These are phyloP conservation scores for Fusarium virguliforme DNA, from an alignment of 2,329 filamentous ascomycete genomes.

Conservation along the genomic window DNA sequence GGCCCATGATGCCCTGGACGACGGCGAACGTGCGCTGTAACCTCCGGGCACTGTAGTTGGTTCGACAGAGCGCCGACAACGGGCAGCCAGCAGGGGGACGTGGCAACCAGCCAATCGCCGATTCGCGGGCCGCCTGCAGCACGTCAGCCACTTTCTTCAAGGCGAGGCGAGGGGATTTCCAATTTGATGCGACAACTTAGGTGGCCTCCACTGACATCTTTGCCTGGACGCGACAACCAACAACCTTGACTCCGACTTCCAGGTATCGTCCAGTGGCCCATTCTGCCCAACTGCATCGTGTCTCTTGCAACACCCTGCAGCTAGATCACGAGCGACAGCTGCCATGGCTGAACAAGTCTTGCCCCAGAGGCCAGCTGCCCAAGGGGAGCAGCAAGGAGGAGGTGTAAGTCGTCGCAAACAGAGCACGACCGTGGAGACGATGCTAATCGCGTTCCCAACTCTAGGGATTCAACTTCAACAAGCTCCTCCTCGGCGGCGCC, in stretches of 20 bases:
- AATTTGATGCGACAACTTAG: slow-evolving; percentile 21
- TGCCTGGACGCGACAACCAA: slow-evolving; percentile 33
- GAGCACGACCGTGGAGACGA: neutral
- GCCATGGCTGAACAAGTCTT: slow-evolving; percentile 51
- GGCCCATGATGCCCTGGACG: slow-evolving; percentile 31
- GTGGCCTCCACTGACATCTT: slow-evolving; percentile 15
- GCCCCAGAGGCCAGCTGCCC: slow-evolving; percentile 46
- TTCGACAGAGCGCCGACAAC: slow-evolving; percentile 38
- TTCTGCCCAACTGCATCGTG: slow-evolving; percentile 10
- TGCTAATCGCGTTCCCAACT: slow-evolving; percentile 27
- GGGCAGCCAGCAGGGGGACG: slow-evolving; percentile 30
- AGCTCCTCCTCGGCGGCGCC: slow-evolving; percentile 67
- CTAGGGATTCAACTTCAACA: slow-evolving; percentile 60
- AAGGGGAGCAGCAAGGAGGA: slow-evolving; percentile 48
- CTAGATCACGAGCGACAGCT: slow-evolving; percentile 31
- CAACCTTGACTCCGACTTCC: slow-evolving; percentile 36
- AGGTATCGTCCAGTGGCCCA: slow-evolving; percentile 25
- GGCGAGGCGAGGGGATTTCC: slow-evolving; percentile 44
- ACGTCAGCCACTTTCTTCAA: slow-evolving; percentile 28
- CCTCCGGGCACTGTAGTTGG: slow-evolving; percentile 23
- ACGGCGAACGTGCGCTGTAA: slow-evolving; percentile 19
- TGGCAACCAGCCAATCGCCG: slow-evolving; percentile 35
- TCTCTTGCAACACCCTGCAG: slow-evolving; percentile 7
- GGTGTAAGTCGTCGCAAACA: slow-evolving; percentile 50
- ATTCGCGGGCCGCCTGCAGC: slow-evolving; percentile 39